Percentiles rank a stretch among this genome's conserved stretches.
Evolutionary conservation across 768 basidiomycete species (phyloP).

Genomic region (Tephrocybe sp.): DNA sequence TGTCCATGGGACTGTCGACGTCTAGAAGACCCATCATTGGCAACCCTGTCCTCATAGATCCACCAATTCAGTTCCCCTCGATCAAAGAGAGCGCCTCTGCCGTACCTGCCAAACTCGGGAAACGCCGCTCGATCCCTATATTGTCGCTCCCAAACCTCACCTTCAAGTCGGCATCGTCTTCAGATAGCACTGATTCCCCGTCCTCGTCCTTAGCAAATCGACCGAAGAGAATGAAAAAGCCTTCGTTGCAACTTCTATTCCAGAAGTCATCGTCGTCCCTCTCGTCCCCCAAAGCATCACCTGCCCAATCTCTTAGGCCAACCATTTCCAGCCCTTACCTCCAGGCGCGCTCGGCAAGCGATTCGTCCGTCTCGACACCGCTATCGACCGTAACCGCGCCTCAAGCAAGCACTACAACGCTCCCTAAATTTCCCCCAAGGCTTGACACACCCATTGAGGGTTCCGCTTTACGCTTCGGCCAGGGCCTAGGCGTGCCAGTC

Average conservation of each 20-base stretch:
- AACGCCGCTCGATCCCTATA: conserved; percentile 38
- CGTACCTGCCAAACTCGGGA: conserved; percentile 23
- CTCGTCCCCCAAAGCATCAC: conserved; percentile 21
- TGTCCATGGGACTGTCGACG: conserved; percentile 20
- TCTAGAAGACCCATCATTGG: conserved; percentile 27
- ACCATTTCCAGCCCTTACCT: conserved; percentile 30
- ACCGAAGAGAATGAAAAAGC: conserved; percentile 54
- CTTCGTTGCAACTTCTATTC: conserved; percentile 69
- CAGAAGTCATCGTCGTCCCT: conserved; percentile 57
- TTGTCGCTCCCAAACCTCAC: conserved; percentile 39
- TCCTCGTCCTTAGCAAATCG: conserved; percentile 30
- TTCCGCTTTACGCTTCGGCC: conserved; percentile 44
- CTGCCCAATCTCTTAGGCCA: conserved; percentile 24
- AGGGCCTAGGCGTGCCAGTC: conserved; percentile 31
- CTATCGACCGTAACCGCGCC: conserved; percentile 61
- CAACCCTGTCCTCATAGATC: conserved; percentile 28
- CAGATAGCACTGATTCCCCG: conserved; percentile 28
- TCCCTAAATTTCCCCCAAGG: conserved; percentile 43
- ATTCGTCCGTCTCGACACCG: conserved; percentile 51
- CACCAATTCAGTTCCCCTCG: conserved; percentile 47
- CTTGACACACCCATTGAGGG: conserved; percentile 63
- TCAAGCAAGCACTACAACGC: conserved; percentile 42
- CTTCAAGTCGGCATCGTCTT: conserved; percentile 20
- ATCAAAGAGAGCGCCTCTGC: conserved; percentile 23
- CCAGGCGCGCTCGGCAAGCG: conserved; percentile 39